Evolutionary conservation across 805 yeast genomes (phyloP), one percentile per base, ranked within the genome.

Genomic region (Wickerhamiella slavikovae): DNA sequence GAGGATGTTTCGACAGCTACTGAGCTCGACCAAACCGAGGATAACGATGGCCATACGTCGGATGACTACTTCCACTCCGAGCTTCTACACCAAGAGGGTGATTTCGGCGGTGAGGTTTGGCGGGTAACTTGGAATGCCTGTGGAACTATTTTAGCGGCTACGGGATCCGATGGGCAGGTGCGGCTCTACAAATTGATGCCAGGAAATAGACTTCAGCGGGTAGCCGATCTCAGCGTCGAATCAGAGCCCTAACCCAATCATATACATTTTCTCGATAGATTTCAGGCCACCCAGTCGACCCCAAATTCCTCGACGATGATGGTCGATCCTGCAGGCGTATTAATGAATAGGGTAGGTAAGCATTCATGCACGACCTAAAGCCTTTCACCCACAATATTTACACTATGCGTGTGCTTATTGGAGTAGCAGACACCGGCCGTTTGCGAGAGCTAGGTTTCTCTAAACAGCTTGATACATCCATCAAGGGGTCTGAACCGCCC

Each of bases 121-220:
- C 66, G 83, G 23, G 96, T 89, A 2, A 66, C 77, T 17, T 89
- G 98, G 96, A 89, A 89, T 48, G 51, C 73, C 26, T 79, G 96
- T 1, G 96, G 96, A 4, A 79, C 96, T 0, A 71, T 89, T 4
- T 55, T 89, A 37, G 76, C 93, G 40, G 73, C 89, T 27, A 80
- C 95, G 4, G 96, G 98, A 13, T 95, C 83, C 46, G 96, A 89
- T 47, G 95, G 95, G 3, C 71, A 73, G 38, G 72, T 85, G 4
- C 59, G 94, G 41, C 60, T 89, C 39, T 89, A 96, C 93, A 89
- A 85, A 52, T 66, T 93, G 15, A 69, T 78, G 21, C 79, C 76
- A 47, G 65, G 74, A 34, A 77, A 76, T 42, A 78, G 77, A 44
- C 89, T 82, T 64, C 80, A 75, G 52, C 82, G 94, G 49, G 70